Base-by-base conservation (phyloP, 805 yeast genomes). In the Pichia gijzeniarum region DNA sequence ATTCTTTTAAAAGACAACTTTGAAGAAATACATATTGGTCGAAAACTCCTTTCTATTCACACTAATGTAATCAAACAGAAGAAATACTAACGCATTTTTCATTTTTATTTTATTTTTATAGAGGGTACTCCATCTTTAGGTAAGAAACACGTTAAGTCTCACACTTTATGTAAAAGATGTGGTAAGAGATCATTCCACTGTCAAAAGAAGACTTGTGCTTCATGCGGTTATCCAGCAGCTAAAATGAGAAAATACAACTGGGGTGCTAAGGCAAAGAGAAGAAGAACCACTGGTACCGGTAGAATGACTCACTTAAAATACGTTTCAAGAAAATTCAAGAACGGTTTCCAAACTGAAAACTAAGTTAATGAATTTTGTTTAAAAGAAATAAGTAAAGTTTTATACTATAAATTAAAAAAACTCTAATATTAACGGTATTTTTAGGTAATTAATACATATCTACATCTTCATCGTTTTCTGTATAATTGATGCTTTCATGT, bases 111-210 rank as follows among this genome's bases (percentile, higher is more conserved):
- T 36, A 37, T 64, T 67, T 41, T 51, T 54, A 59, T 65, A 80
- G 95, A 91, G 89, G 99, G 99, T 87, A 91, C 99, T 76, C 96
- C 98, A 79, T 88, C 97, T 74, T 84, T 88, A 82, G 99, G 99
- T 83, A 91, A 91, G 81, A 89, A 93, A 77, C 97, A 93, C 87
- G 90, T 86, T 91, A 93, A 93, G 80, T 85, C 98, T 72, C 99
- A 93, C 88, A 85, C 95, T 72, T 80, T 90, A 76, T 93, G 99
- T 83, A 88, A 85, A 81, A 85, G 95, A 85, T 93, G 99, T 81
- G 98, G 98, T 70, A 77, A 80, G 71, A 95, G 98, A 80, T 84
- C 96, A 54, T 91, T 91, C 95, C 98, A 93, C 80, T 77, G 84
- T 72, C 99, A 93, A 81, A 93, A 91, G 95, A 86, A 87, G 83